These are phyloP conservation scores for Trichoderma afroharzianum DNA, from an alignment of 2,329 filamentous ascomycete genomes.

Conservation along the genomic window DNA sequence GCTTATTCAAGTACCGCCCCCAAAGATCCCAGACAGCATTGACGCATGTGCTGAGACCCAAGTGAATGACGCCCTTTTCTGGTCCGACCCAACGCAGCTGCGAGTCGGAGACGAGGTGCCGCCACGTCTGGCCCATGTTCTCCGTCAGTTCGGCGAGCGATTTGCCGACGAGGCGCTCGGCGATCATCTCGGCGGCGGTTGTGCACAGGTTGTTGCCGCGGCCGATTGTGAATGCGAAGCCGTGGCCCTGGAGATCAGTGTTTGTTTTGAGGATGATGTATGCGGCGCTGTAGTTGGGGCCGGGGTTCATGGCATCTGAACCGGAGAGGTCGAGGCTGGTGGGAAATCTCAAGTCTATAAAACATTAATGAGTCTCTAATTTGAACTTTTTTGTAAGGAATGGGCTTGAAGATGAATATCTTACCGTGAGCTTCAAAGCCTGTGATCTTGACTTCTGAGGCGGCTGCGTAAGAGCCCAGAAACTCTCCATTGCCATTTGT, in stretches of 20 bases:
- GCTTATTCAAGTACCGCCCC: slow-evolving; percentile 79
- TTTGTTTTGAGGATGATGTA: slow-evolving; percentile 89
- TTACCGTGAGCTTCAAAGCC: slow-evolving; percentile 69
- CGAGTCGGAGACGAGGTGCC: slow-evolving; percentile 81
- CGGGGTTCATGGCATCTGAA: slow-evolving; percentile 94
- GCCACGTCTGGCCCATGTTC: slow-evolving; percentile 86
- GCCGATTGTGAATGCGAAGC: slow-evolving; percentile 82
- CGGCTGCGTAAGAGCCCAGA: neutral
- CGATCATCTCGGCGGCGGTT: slow-evolving; percentile 75
- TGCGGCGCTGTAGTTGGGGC: slow-evolving; percentile 88
- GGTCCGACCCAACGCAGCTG: slow-evolving; percentile 93
- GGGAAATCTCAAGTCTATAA: slow-evolving; percentile 70
- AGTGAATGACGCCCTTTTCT: slow-evolving; percentile 90
- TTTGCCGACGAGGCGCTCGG: slow-evolving; percentile 69
- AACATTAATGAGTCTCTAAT: neutral
- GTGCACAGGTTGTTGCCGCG: slow-evolving; percentile 89
- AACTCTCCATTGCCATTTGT: neutral
- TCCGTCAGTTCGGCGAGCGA: slow-evolving; percentile 72
- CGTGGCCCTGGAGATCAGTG: slow-evolving; percentile 66
- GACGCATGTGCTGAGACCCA: slow-evolving; percentile 84
- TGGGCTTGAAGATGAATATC: neutral
- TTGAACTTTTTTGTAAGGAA: neutral
- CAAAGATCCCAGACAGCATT: slow-evolving; percentile 96
- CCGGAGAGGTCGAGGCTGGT: slow-evolving; percentile 97
- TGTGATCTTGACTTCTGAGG: slow-evolving; percentile 62